Base-by-base conservation (phyloP, 2,329 filamentous ascomycete species). In the Raffaelea albimanens region DNA sequence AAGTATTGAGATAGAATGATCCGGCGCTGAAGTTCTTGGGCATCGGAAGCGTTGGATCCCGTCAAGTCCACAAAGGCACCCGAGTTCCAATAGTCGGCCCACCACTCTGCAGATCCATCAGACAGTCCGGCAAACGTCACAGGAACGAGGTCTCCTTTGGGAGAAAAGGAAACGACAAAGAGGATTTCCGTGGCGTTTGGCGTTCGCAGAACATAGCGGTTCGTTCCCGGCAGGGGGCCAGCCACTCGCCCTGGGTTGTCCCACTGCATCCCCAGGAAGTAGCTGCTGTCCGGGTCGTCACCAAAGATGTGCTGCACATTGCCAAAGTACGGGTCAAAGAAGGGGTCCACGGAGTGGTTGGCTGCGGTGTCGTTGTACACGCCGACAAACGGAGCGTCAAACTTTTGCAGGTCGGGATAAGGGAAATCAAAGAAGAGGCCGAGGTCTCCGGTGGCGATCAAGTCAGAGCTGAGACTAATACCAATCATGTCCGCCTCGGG, bases 1-100 rank as follows among this genome's bases (percentile, higher is more conserved):
- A 77, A 64, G 52, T 78, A 77, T 53, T 75, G 72, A 0, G 73
- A 76, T 19, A 73, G 61, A 45, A 78, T 67, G 10, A 70, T 71
- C 36, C 72, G 68, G n/a, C 71, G 63, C 55, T 77, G 74, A 5
- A 78, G 59, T 53, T 75, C 72, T 11, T 29, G 20, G 22, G 43
- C 47, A 14, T 49, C 43, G 16, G 62, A 62, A 2, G 72, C 71
- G 33, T 69, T 66, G 2, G 60, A 42, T 1, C 53, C 57, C 1
- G 70, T 66, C 13, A 77, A 58, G 49, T 75, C 72, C n/a, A 77
- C 57, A 55, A 78, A 78, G 3, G 68, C 71, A 0, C 73, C 72
- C 1, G 60, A 57, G n/a, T 59, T 59, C 73, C 73, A 77, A 56
- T 72, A 77, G 7, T 66, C 52, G 2, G 60, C 46, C 74, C 73